Conservation (phyloP, 768 basidiomycete genomes). For the Tricholoma sp. region DNA sequence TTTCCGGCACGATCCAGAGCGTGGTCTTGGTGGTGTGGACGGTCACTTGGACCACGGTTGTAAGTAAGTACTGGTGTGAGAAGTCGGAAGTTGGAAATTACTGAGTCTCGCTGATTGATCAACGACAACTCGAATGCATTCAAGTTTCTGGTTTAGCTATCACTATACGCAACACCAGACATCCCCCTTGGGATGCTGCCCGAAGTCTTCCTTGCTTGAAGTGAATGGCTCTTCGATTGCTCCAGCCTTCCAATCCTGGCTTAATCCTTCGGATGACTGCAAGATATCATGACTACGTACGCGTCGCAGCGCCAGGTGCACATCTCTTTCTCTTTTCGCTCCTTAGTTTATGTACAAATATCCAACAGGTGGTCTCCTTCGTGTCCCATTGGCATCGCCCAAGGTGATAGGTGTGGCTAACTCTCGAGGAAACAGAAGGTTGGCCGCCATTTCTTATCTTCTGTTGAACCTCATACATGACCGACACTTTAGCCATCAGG, state of each 20-base stretch:
- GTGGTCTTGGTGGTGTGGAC: neutral
- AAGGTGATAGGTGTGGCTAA: slow-evolving; percentile 74
- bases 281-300: slow-evolving; percentile 70
- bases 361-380: slow-evolving; percentile 50
- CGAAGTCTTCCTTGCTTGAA: slow-evolving; percentile 5
- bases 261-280: slow-evolving; percentile 14
- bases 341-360: slow-evolving; percentile 5
- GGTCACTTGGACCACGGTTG: too few relatives aligned
- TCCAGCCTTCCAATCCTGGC: slow-evolving; percentile 12
- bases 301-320: slow-evolving; percentile 38
- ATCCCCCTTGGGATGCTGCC: slow-evolving; percentile 17
- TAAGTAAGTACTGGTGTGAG: neutral
- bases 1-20: neutral
- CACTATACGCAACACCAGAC: neutral
- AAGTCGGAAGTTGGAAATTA: neutral
- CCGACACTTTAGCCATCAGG: slow-evolving; percentile 66
- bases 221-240: slow-evolving; percentile 24
- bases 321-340: neutral
- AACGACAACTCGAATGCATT: neutral
- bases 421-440: slow-evolving; percentile 76
- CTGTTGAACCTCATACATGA: slow-evolving; percentile 2
- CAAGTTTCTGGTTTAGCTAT: neutral
- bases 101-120: neutral
- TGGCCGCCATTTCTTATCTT: slow-evolving; percentile 5
- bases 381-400: slow-evolving; percentile 69